Percentiles rank a stretch among this genome's conserved stretches.
Conservation (phyloP, 2,329 filamentous ascomycete species). For the Beauveria sp. region DNA sequence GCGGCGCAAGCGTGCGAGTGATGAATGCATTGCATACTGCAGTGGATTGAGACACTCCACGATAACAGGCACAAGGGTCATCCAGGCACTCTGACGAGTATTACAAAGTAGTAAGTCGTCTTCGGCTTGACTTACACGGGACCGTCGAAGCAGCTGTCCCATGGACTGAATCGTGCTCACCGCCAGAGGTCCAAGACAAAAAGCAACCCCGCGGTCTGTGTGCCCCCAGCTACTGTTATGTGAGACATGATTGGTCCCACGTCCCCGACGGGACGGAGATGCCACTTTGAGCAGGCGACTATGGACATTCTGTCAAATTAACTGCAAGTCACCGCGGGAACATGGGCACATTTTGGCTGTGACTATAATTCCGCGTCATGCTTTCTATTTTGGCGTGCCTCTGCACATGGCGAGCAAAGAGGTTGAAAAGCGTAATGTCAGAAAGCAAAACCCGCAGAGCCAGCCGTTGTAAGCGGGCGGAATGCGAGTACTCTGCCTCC, state of each 20-base stretch:
- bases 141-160: neutral
- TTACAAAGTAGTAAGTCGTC: no score
- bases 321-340: neutral
- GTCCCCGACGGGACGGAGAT: neutral
- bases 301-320: neutral
- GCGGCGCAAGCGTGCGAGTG: neutral
- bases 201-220: neutral
- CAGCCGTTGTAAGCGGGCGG: no score
- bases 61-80: no score
- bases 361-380: neutral
- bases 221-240: neutral
- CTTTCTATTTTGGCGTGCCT: neutral
- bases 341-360: neutral
- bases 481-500: no score
- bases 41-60: no score
- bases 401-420: slow-evolving; percentile 3
- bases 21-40: no score
- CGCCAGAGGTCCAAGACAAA: neutral
- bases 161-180: neutral
- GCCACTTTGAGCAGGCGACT: neutral
- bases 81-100: neutral
- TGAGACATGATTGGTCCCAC: neutral
- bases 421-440: neutral
- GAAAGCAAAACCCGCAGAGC: no score
- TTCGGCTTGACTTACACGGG: neutral